A percentile compares a stretch with the other conserved stretches of the same genome.
Conservation (phyloP, 2,329 filamentous ascomycete genomes). For the Aspergillus unguis region DNA sequence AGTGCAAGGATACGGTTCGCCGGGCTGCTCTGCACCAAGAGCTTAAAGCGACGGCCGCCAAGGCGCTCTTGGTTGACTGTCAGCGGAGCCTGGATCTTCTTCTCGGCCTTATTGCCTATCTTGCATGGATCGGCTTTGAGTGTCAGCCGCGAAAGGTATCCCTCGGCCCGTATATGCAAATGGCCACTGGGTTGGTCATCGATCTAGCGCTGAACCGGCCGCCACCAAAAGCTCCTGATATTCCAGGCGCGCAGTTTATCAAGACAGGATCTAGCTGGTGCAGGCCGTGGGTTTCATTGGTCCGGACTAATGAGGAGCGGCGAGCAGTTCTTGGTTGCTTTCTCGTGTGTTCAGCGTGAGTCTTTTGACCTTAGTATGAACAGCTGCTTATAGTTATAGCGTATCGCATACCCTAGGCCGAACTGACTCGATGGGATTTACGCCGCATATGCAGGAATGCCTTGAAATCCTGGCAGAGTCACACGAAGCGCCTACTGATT, state of each 20-base stretch:
- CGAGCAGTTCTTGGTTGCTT: constrained; percentile 12
- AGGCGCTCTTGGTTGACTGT: constrained; percentile 8
- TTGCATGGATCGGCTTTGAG: constrained; percentile 5
- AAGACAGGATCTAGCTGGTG: neutral
- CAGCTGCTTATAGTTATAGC: too few relatives aligned
- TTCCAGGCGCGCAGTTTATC: neutral
- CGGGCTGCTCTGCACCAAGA: neutral
- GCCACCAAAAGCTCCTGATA: neutral
- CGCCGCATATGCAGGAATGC: too few relatives aligned
- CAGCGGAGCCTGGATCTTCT: constrained; percentile 11
- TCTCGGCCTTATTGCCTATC: constrained; percentile 12
- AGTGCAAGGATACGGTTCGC: constrained; percentile 2
- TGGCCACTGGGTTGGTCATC: constrained; percentile 9
- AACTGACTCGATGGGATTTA: too few relatives aligned
- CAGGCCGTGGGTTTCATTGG: neutral
- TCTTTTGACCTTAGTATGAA: neutral
- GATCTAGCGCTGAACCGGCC: constrained; percentile 12
- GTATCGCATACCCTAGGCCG: too few relatives aligned
- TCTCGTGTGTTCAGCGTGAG: constrained; percentile 12
- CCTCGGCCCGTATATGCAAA: constrained; percentile 13
- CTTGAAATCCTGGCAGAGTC: too few relatives aligned
- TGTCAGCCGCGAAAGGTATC: constrained; percentile 11
- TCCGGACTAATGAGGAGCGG: constrained; percentile 15
- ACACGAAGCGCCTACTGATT: too few relatives aligned
- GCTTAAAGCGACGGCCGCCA: constrained; percentile 5